Evolutionary conservation across 2,329 filamentous ascomycete genomes (phyloP).

Genomic region (Xylaria sp.): DNA sequence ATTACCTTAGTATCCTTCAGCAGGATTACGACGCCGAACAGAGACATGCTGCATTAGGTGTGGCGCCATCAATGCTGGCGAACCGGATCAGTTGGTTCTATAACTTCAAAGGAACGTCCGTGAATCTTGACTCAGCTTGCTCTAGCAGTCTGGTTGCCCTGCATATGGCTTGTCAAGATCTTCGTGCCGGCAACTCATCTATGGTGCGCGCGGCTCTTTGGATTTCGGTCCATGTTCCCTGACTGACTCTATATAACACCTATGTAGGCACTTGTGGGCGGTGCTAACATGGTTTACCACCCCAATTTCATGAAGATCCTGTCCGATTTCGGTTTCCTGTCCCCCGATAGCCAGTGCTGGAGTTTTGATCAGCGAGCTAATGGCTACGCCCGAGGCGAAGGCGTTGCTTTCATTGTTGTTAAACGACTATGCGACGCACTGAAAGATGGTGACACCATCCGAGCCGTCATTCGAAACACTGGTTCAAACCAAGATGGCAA

Average conservation of each 20-base stretch:
- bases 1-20: conserved; percentile 19
- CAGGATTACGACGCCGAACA: conserved; percentile 22
- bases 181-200: conserved; percentile 6
- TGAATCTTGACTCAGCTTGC: conserved; percentile 32
- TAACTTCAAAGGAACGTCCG: conserved; percentile 24
- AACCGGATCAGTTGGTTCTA: conserved; percentile 34
- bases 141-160: conserved; percentile 28
- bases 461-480: not conserved
- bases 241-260: too few relatives aligned
- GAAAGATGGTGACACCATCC: too few relatives aligned
- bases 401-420: conserved; percentile 41
- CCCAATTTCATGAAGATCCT: conserved; percentile 33
- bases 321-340: conserved; percentile 40
- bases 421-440: conserved; percentile 48
- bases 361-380: conserved; percentile 54
- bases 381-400: conserved; percentile 63
- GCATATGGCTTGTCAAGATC: conserved; percentile 29
- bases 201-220: not conserved
- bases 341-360: conserved; percentile 45
- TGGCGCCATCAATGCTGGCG: conserved; percentile 15
- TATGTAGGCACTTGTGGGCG: conserved; percentile 21
- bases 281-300: conserved; percentile 21
- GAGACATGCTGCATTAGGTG: conserved; percentile 19
- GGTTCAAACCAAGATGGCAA: conserved; percentile 55
- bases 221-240: too few relatives aligned